Evolutionary conservation across 2,329 filamentous ascomycete genomes (phyloP).

Genomic region (Fusarium scirpi): DNA sequence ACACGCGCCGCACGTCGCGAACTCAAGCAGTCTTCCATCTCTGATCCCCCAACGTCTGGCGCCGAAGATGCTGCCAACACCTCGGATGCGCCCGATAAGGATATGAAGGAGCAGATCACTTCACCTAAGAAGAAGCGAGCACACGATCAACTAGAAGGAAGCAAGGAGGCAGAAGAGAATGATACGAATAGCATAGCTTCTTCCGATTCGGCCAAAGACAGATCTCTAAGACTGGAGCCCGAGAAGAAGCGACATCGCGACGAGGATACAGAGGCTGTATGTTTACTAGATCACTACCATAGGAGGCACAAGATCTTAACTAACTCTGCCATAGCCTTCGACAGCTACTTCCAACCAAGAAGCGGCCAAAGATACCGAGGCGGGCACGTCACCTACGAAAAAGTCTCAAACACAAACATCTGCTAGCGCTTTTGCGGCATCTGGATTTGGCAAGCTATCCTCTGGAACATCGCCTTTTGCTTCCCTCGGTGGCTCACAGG

Average conservation of each 20-base stretch:
- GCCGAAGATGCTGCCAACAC: slow-evolving; percentile 50
- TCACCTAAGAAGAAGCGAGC: slow-evolving; percentile 76
- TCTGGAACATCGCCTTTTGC: slow-evolving; percentile 74
- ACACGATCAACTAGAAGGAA: slow-evolving; percentile 68
- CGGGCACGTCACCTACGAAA: slow-evolving; percentile 43
- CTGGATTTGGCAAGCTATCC: slow-evolving; percentile 75
- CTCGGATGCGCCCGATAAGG: slow-evolving; percentile 52
- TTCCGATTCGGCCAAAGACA: slow-evolving; percentile 61
- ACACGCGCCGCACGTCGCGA: slow-evolving; percentile 73
- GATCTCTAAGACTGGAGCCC: slow-evolving; percentile 63
- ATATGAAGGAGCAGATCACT: slow-evolving; percentile 61
- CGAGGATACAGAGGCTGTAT: slow-evolving; percentile 54
- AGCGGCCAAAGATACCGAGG: slow-evolving; percentile 39
- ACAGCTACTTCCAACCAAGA: slow-evolving; percentile 34
- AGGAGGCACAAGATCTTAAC: not conserved
- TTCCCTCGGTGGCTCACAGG: slow-evolving; percentile 61
- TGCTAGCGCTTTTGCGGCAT: slow-evolving; percentile 73
- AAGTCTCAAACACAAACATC: slow-evolving; percentile 58
- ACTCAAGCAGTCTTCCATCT: slow-evolving; percentile 73
- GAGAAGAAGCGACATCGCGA: slow-evolving; percentile 75
- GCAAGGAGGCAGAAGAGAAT: slow-evolving; percentile 57
- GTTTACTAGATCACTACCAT: slow-evolving; percentile 26
- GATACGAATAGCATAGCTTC: slow-evolving; percentile 58
- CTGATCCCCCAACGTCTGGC: slow-evolving; percentile 55
- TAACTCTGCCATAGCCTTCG: slow-evolving; percentile 39